Conservation (phyloP, 345 rosid genomes). For the Linum usitatissimum region DNA sequence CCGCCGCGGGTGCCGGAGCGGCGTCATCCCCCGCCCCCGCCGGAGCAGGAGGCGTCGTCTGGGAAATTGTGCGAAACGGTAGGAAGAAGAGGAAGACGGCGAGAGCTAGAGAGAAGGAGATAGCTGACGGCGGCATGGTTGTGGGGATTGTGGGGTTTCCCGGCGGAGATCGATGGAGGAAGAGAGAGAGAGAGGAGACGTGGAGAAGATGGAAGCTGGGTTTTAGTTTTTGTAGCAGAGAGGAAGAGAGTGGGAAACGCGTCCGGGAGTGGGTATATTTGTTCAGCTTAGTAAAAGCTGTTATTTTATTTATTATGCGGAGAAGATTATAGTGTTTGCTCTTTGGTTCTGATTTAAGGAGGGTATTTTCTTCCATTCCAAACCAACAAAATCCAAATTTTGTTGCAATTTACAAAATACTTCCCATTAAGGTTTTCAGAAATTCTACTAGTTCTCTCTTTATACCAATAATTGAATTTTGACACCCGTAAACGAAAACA, state of each 20-base stretch:
- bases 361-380: neutral
- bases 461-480: no score
- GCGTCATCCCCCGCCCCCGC: neutral
- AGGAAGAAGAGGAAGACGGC: constrained; percentile 20
- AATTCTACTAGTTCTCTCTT: no score
- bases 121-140: constrained; percentile 8
- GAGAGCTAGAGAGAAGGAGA: constrained; percentile 8
- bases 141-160: neutral
- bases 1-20: constrained; percentile 43
- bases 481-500: no score
- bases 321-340: constrained; percentile 10
- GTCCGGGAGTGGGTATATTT: constrained; percentile 26
- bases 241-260: neutral
- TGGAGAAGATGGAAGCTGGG: constrained; percentile 7
- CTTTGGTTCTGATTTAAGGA: neutral
- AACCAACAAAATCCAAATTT: no score
- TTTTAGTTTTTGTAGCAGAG: neutral
- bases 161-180: neutral
- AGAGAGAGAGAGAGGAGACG: neutral
- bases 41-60: constrained; percentile 15
- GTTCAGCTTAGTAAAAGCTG: constrained; percentile 27
- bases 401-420: no score
- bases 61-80: constrained; percentile 22
- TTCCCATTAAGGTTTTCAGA: neutral
- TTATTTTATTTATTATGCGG: constrained; percentile 9